Evolutionary conservation across 1,284 basidiomycete genomes (phyloP).

Genomic region (Moesziomyces sp.): DNA sequence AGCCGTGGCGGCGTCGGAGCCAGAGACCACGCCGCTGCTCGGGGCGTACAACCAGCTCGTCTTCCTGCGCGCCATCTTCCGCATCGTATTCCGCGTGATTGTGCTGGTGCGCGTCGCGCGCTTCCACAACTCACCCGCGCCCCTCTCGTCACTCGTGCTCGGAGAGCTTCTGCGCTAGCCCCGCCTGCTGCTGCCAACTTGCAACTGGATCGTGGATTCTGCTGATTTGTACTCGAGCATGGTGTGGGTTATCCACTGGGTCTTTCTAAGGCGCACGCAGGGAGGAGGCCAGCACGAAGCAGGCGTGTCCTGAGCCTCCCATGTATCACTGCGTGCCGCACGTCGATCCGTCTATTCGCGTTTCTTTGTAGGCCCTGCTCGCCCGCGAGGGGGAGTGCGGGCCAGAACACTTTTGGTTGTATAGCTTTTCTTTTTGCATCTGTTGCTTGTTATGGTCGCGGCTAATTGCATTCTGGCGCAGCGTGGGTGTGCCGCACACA

Average conservation of each 20-base stretch:
- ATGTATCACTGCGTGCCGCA: too few species aligned
- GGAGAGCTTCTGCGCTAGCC: conserved; percentile 26
- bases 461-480: too few species aligned
- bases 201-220: not conserved
- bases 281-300: conserved; percentile 21
- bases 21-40: not conserved
- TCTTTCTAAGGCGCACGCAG: not conserved
- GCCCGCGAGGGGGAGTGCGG: too few species aligned
- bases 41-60: conserved; percentile 14
- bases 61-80: conserved; percentile 29
- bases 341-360: too few species aligned
- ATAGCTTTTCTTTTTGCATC: too few species aligned
- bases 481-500: too few species aligned
- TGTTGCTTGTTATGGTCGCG: too few species aligned
- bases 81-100: conserved; percentile 37
- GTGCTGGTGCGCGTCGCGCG: conserved; percentile 22
- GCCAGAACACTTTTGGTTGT: too few species aligned
- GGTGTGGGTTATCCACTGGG: conserved; percentile 4
- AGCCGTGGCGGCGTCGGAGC: not conserved
- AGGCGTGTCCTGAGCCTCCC: conserved; percentile 24
- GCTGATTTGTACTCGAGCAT: conserved; percentile 6
- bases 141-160: conserved; percentile 30
- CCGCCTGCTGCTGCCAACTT: conserved; percentile 6
- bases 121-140: conserved; percentile 21
- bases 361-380: too few species aligned